Percentiles rank a stretch among this genome's conserved stretches.
These are phyloP conservation scores for Epichloe scottii DNA, from an alignment of 2,329 filamentous ascomycete species.

Conservation along the genomic window DNA sequence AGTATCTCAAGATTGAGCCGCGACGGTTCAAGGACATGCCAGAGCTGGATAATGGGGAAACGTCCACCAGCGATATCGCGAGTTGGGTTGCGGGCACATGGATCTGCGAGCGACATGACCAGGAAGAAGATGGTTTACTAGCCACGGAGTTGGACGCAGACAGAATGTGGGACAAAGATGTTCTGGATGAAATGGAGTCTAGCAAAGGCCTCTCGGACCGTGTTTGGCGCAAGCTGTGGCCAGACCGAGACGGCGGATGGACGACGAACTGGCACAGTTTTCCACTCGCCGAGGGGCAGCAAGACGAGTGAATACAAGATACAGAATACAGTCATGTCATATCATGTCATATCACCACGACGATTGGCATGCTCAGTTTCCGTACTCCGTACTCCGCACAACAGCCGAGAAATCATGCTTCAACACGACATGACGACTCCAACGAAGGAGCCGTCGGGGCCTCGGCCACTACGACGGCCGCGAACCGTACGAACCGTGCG, in stretches of 20 bases:
- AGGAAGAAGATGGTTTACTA: not conserved
- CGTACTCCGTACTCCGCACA: too few relatives aligned
- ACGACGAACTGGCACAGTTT: not conserved
- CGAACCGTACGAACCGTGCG: too few relatives aligned
- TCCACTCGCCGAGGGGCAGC: not conserved
- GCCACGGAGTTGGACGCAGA: not conserved
- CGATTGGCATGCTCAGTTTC: too few relatives aligned
- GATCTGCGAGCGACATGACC: not conserved
- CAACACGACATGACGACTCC: too few relatives aligned
- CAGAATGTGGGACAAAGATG: not conserved
- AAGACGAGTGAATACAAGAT: too few relatives aligned
- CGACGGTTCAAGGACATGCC: not conserved
- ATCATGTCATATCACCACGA: too few relatives aligned
- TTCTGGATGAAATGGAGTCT: not conserved
- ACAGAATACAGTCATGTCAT: too few relatives aligned
- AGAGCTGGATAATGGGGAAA: not conserved
- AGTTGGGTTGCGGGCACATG: not conserved
- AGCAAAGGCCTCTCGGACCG: not conserved
- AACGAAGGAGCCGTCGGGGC: too few relatives aligned
- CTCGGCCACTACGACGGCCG: too few relatives aligned
- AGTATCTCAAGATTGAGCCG: not conserved
- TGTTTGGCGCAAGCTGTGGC: not conserved
- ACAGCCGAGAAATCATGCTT: too few relatives aligned
- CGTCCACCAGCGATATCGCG: not conserved
- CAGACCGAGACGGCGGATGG: not conserved